Evolutionary conservation across 1,139 yeast species (phyloP), one percentile per base, ranked within the genome.

Genomic region (Candida pseudoviswanathii): DNA sequence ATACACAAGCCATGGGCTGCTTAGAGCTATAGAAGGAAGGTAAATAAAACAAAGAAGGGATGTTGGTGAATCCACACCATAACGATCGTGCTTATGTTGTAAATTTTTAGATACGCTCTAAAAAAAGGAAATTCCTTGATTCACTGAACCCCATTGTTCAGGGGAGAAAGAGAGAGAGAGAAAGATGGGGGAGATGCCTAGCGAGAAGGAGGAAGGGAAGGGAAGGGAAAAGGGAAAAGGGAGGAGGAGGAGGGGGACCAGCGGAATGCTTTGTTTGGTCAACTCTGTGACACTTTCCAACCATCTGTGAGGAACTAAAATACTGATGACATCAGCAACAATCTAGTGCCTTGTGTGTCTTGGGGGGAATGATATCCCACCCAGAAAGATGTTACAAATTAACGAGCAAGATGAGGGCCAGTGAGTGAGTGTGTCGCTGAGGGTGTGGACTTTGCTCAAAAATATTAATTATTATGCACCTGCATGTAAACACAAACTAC

Each of bases 391-490:
- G 16, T 32, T 32, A 32, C 11, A 5, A 32, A 32, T 32, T 32
- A 32, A 32, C 34, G 34, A 33, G 37, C 16, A 16, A n/a, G 37
- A 33, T 33, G 37, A 2, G 31, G 9, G 31, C 9, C 9, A 29
- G 31, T 29, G 7, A 29, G 16, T n/a, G 24, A n/a, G 21, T 33
- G 37, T 7, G 22, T 9, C 5, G 4, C 16, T n/a, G 11, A 4
- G 34, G 16, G 34, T n/a, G 16, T 16, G 16, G 16, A 16, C 16
- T 16, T 16, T 16, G 16, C 34, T 32, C 34, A 32, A 32, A 32
- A 32, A n/a, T n/a, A 32, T 32, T 32, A 21, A 34, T 22, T 36
- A 36, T 24, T 36, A 36, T 36, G 40, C 40, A 36, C 41, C 41
- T 37, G 41, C 41, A 37, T n/a, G 30, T 37, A 37, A 9, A 4